These are phyloP conservation scores for Phytomonas francai DNA, from an alignment of 208 protist species.

Conservation along the genomic window DNA sequence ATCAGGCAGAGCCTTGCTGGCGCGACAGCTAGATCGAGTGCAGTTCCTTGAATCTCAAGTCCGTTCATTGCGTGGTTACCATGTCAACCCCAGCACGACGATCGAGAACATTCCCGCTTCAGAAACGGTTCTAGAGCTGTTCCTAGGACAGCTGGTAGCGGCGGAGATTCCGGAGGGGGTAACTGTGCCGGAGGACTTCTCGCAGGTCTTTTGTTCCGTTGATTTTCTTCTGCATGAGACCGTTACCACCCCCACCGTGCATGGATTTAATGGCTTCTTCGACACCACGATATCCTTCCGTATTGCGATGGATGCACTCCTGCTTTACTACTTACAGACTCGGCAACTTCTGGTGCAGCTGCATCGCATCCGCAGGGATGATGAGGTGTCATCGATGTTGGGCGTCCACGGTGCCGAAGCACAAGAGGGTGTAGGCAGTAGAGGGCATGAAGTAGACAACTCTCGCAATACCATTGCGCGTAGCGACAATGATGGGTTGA, in stretches of 20 bases:
- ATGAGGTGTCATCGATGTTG: slow-evolving; percentile 39
- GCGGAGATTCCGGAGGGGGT: slow-evolving; percentile 42
- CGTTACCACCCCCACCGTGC: slow-evolving; percentile 73
- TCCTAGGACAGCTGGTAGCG: slow-evolving; percentile 79
- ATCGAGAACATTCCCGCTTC: slow-evolving; percentile 30
- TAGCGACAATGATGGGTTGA: background rate
- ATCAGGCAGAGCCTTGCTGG: slow-evolving; percentile 48
- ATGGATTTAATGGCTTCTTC: slow-evolving; percentile 82
- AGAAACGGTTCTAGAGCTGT: slow-evolving; percentile 88
- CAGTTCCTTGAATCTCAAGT: slow-evolving; percentile 85
- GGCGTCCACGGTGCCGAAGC: background rate
- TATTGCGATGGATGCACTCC: slow-evolving; percentile 82
- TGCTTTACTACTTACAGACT: slow-evolving; percentile 80
- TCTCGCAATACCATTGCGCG: background rate
- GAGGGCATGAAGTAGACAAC: slow-evolving; percentile 1
- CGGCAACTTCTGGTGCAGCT: slow-evolving; percentile 79
- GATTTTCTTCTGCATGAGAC: slow-evolving; percentile 89
- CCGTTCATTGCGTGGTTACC: slow-evolving; percentile 71
- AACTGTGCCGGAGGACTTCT: slow-evolving; percentile 32
- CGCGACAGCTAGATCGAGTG: slow-evolving; percentile 71
- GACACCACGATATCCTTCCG: slow-evolving; percentile 82
- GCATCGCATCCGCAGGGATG: slow-evolving; percentile 65
- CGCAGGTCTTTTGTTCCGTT: slow-evolving; percentile 70
- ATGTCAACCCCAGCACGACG: slow-evolving; percentile 37
- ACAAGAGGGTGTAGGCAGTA: background rate